phyloP scores from a whole-genome alignment of 192 early-diverging fungal genomes.

The Paraglomus brasilianum region DNA sequence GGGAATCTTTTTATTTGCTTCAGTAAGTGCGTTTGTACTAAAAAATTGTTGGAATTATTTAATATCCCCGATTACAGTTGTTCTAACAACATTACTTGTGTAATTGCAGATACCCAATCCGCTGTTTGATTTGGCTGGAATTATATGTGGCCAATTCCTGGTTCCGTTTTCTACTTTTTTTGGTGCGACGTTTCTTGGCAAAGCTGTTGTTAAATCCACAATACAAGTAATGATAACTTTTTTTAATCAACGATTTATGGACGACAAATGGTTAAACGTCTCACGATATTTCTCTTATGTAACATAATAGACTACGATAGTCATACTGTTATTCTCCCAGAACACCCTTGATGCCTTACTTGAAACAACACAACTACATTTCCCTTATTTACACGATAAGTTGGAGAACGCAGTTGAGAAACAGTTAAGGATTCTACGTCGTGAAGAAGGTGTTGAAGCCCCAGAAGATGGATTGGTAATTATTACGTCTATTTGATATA shows the following conservation, averaged over 20 bases:
- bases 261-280: not conserved
- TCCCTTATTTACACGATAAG: slow-evolving; percentile 60
- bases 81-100: not conserved
- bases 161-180: slow-evolving; percentile 94
- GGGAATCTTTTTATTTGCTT: slow-evolving; percentile 90
- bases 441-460: slow-evolving; percentile 26
- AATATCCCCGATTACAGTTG: not conserved
- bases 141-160: slow-evolving; percentile 89
- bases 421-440: slow-evolving; percentile 40
- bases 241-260: not conserved
- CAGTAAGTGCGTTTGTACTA: slow-evolving; percentile 46
- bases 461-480: slow-evolving; percentile 20
- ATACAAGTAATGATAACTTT: slow-evolving; percentile 61
- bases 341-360: slow-evolving; percentile 64
- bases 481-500: not conserved
- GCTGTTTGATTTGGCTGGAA: slow-evolving; percentile 94
- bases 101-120: slow-evolving; percentile 84
- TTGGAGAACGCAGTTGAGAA: slow-evolving; percentile 52
- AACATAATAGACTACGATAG: slow-evolving; percentile 59
- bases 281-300: not conserved
- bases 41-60: slow-evolving; percentile 19
- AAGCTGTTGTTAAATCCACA: slow-evolving; percentile 84
- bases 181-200: slow-evolving; percentile 92
- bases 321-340: slow-evolving; percentile 82
- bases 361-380: slow-evolving; percentile 47